Evolutionary conservation across 1,139 yeast species (phyloP).

Genomic region (Sugiyamaella castrensis): DNA sequence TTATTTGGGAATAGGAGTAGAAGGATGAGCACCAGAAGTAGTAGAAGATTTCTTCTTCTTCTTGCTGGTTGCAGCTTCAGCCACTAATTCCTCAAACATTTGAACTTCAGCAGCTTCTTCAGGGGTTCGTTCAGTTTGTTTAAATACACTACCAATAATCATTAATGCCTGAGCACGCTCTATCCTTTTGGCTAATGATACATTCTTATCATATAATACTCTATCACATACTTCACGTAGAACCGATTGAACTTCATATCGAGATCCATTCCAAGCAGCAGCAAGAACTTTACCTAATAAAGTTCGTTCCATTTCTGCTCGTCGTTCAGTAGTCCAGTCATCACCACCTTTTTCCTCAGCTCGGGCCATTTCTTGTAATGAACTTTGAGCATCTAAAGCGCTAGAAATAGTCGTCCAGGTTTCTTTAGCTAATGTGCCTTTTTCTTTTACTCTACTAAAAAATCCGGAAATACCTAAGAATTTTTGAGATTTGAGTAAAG

Average conservation of each 20-base stretch:
- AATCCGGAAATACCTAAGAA: constrained; percentile 82
- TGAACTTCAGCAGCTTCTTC: constrained; percentile 91
- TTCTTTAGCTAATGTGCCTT: constrained; percentile 81
- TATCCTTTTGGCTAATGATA: constrained; percentile 52
- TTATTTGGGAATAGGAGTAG: constrained; percentile 4
- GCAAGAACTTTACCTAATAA: constrained; percentile 87
- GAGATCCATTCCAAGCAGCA: constrained; percentile 96
- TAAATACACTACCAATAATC: constrained; percentile 72
- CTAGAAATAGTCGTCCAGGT: constrained; percentile 80
- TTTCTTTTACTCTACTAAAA: constrained; percentile 79
- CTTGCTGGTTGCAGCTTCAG: constrained; percentile 85
- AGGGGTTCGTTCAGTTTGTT: constrained; percentile 63
- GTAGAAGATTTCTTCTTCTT: constrained; percentile 43
- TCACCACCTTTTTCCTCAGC: constrained; percentile 50
- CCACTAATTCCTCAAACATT: constrained; percentile 85
- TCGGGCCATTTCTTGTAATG: constrained; percentile 68
- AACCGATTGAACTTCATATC: constrained; percentile 85
- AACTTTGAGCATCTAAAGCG: constrained; percentile 83
- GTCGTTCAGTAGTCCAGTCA: constrained; percentile 72
- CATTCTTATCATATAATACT: constrained; percentile 63
- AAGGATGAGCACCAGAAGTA: constrained; percentile 11
- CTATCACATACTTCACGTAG: constrained; percentile 81
- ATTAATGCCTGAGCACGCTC: constrained; percentile 80
- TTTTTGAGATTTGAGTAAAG: constrained; percentile 64
- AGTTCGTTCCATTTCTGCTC: constrained; percentile 81